Conservation (phyloP, 148 eudicot species). For the Tetragonia tetragonoides region DNA sequence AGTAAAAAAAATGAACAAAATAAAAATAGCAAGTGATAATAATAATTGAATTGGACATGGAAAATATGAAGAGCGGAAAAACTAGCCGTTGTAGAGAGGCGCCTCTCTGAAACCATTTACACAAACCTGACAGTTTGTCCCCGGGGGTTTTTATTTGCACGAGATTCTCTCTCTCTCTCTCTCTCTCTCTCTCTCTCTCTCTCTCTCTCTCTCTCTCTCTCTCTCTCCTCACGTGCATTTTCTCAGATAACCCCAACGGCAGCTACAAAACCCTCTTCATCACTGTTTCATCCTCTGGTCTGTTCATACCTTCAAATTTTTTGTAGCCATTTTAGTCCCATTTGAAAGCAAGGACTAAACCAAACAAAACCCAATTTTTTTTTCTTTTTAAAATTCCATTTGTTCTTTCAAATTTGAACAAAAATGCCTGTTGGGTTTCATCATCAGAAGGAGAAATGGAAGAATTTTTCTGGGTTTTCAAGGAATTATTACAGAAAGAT, state of each 20-base stretch:
- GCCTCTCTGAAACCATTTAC: conserved; percentile 36
- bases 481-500: conserved; percentile 6
- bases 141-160: conserved; percentile 32
- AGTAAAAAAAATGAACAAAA: background rate
- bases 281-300: conserved; percentile 20
- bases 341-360: background rate
- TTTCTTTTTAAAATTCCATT: background rate
- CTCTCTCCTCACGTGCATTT: conserved; percentile 34
- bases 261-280: conserved; percentile 22
- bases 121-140: conserved; percentile 42
- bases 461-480: conserved; percentile 18
- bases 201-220: conserved; percentile 26
- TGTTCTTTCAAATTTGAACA: background rate
- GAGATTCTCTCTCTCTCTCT: conserved; percentile 26
- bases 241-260: conserved; percentile 10
- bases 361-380: background rate
- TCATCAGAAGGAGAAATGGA: conserved; percentile 37
- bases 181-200: conserved; percentile 20
- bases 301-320: conserved; percentile 6
- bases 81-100: conserved; percentile 62
- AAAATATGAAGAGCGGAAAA: conserved; percentile 6
- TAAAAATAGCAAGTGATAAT: background rate
- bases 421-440: conserved; percentile 18
- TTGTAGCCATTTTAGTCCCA: background rate
- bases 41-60: background rate